phyloP scores from a whole-genome alignment of 148 eudicot genomes.

The Dysphania ambrosioides region DNA sequence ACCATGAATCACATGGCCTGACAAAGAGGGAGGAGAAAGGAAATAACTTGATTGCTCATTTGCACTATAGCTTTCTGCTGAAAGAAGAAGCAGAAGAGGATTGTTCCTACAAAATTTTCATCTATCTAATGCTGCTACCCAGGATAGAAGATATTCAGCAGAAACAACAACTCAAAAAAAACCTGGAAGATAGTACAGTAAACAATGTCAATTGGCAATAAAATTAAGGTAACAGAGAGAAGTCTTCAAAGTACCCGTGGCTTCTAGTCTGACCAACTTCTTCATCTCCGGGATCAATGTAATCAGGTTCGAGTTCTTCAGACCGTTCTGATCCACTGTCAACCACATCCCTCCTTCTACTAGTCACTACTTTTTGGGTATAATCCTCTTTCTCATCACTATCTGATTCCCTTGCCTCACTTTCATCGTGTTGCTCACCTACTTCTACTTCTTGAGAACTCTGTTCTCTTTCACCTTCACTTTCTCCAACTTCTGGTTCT shows the following conservation, averaged over 20 bases:
- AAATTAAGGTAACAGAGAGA: background rate
- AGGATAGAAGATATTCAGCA: background rate
- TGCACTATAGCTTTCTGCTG: background rate
- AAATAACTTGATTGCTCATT: background rate
- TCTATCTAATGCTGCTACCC: background rate
- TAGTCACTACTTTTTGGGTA: conserved; percentile 67
- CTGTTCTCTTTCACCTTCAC: conserved; percentile 90
- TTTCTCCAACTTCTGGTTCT: conserved; percentile 60
- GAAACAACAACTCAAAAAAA: background rate
- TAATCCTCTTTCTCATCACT: conserved; percentile 76
- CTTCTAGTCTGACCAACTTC: conserved; percentile 87
- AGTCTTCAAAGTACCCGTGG: conserved; percentile 43
- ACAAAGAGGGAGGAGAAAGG: background rate
- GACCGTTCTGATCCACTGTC: conserved; percentile 91
- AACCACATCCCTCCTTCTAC: conserved; percentile 68
- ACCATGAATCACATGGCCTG: background rate
- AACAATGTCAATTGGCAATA: background rate
- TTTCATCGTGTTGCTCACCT: conserved; percentile 78
- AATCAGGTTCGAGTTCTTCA: conserved; percentile 62
- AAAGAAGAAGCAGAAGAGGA: background rate
- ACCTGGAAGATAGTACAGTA: background rate
- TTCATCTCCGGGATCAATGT: conserved; percentile 78
- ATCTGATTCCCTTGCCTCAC: conserved; percentile 70
- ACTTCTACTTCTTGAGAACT: conserved; percentile 80
- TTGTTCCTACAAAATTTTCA: background rate